These are phyloP conservation scores for Boletus vinaceobasis DNA, from an alignment of 768 basidiomycete genomes.

Conservation along the genomic window DNA sequence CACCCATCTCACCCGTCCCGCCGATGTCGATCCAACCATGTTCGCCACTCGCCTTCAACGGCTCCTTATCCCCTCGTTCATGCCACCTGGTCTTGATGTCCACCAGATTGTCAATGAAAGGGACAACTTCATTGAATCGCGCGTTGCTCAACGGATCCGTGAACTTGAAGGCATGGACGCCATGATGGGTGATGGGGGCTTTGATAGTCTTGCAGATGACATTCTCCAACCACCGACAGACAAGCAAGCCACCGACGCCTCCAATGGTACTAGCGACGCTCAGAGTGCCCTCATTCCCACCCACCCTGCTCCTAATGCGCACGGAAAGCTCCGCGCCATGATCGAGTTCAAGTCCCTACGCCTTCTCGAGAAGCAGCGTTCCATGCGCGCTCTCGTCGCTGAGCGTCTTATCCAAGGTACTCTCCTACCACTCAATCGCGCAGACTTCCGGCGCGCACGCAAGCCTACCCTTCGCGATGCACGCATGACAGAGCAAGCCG, in stretches of 20 bases:
- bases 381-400: conserved; percentile 79
- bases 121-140: conserved; percentile 85
- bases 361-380: conserved; percentile 88
- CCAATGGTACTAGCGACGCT: conserved; percentile 35
- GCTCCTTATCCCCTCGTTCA: conserved; percentile 81
- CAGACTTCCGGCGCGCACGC: conserved; percentile 83
- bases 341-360: conserved; percentile 92
- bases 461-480: conserved; percentile 89
- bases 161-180: conserved; percentile 81
- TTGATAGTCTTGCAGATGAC: conserved; percentile 50
- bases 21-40: conserved; percentile 56
- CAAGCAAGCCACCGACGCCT: conserved; percentile 18
- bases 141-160: conserved; percentile 81
- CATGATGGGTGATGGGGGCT: conserved; percentile 73
- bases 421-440: conserved; percentile 85
- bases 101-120: conserved; percentile 89
- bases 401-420: conserved; percentile 86
- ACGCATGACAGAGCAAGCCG: conserved; percentile 81
- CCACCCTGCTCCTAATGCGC: conserved; percentile 59
- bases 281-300: conserved; percentile 9
- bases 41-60: conserved; percentile 75
- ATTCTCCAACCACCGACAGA: conserved; percentile 12
- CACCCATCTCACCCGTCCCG: conserved; percentile 65
- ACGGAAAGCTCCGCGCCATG: conserved; percentile 82
- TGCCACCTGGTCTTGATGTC: conserved; percentile 90